Evolutionary conservation across 306 rosid genomes (phyloP), one percentile per base, ranked within the genome.

Genomic region (Myrica gale): DNA sequence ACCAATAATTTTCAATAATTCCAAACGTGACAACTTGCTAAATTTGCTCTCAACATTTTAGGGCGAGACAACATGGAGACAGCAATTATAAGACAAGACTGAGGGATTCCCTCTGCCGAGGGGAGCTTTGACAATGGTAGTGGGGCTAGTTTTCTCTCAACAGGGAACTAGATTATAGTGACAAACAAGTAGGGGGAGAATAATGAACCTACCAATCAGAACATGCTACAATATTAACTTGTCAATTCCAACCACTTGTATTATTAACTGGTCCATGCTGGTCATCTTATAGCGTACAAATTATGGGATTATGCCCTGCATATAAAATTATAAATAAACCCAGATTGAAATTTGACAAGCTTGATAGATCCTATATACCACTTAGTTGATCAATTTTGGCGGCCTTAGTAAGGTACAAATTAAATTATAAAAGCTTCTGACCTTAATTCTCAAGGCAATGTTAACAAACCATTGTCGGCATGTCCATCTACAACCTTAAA

Each of bases 141-240:
- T 48, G 53, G 53, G 52, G 65, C 39, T 12, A 63, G 69, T 63
- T 39, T 63, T 17, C 8, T 63, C 69, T 66, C 46, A 66, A 7
- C 46, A 17, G 8, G 32, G 0, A 12, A 12, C 32, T 16, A 11
- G 9, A 41, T 65, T 65, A 6, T 16, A 41, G 7, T 16, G 48
- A 65, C 48, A 26, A 17, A 17, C 48, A 65, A 7, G 69, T 65
- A 3, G 48, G 7, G 47, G 19, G 17, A 65, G n/a, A 16, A 39
- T 4, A 66, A 7, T 7, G 37, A 32, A 66, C 6, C 4, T 23
- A 17, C 13, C 16, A 66, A 66, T 51, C 26, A 66, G 3, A 66
- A 66, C 41, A 17, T 66, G 50, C 51, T 66, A n/a, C 50, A n/a
- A n/a, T n/a, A 17, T 66, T 17, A 17, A 42, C 70, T 42, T 4